Evolutionary conservation across 1,284 basidiomycete genomes (phyloP).

Genomic region (Porodaedalea pini): DNA sequence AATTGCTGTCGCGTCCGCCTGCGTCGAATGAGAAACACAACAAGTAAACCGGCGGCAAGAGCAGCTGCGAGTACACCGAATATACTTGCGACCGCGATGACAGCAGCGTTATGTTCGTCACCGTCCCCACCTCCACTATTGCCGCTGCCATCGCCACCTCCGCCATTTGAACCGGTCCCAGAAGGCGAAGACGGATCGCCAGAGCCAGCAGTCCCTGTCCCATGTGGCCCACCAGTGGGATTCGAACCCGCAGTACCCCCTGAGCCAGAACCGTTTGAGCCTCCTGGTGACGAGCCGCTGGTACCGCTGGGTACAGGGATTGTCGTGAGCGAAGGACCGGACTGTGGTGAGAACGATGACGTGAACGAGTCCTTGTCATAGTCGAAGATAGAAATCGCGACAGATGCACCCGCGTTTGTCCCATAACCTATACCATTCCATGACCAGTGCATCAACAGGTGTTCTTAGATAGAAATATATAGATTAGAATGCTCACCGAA

Average conservation of each 20-base stretch:
- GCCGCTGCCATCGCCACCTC: neutral
- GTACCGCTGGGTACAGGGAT: constrained; percentile 13
- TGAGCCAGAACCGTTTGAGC: constrained; percentile 19
- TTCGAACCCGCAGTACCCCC: constrained; percentile 1
- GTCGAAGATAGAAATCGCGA: constrained; percentile 54
- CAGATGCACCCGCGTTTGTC: constrained; percentile 46
- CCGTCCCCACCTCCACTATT: neutral
- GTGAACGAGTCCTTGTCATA: constrained; percentile 31
- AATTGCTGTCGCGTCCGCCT: constrained; percentile 25
- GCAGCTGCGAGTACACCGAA: constrained; percentile 35
- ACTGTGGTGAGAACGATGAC: constrained; percentile 32
- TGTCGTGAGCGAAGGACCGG: constrained; percentile 28
- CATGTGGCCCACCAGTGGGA: neutral
- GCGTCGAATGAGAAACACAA: constrained; percentile 22
- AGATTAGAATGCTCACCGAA: constrained; percentile 57
- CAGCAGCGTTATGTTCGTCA: constrained; percentile 32
- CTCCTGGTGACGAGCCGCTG: constrained; percentile 10
- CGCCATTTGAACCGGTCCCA: neutral
- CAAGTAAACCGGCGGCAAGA: constrained; percentile 22
- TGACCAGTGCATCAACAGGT: constrained; percentile 9
- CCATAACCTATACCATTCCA: constrained; percentile 48
- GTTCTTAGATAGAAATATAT: constrained; percentile 9
- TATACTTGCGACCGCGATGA: constrained; percentile 54
- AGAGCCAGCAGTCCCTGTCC: neutral
- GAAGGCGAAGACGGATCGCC: neutral